Percentiles rank a stretch among this genome's conserved stretches.
These are phyloP conservation scores for Camelina laxa DNA, from an alignment of 345 rosid species.

Conservation along the genomic window DNA sequence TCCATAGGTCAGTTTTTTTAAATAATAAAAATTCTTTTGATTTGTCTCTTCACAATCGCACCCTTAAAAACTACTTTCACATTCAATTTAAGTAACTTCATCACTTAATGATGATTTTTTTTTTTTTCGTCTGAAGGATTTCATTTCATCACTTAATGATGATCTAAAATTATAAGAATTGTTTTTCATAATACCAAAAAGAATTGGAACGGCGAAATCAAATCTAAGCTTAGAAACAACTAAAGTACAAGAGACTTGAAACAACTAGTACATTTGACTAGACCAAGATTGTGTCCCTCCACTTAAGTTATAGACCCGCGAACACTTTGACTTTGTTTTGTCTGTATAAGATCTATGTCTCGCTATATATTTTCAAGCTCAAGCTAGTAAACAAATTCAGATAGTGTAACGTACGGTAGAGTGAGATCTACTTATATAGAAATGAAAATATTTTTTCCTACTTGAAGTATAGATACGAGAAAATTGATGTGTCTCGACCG, in stretches of 20 bases:
- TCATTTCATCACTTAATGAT: conserved; percentile 25
- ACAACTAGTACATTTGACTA: conserved; percentile 44
- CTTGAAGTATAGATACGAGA: background rate
- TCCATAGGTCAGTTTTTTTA: conserved; percentile 37
- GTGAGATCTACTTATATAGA: conserved; percentile 13
- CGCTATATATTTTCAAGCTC: conserved; percentile 3
- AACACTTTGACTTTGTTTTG: conserved; percentile 42
- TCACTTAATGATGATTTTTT: conserved; percentile 32
- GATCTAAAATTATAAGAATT: background rate
- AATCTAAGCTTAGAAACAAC: conserved; percentile 37
- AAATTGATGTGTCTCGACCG: background rate
- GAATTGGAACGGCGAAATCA: conserved; percentile 3
- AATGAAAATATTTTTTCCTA: background rate
- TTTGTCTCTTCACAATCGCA: conserved; percentile 10
- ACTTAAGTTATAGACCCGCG: conserved; percentile 31
- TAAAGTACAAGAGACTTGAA: conserved; percentile 36
- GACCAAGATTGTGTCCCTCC: conserved; percentile 55
- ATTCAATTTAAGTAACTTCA: conserved; percentile 13
- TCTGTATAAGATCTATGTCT: conserved; percentile 31
- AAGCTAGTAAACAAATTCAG: conserved; percentile 1
- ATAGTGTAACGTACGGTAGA: conserved; percentile 15
- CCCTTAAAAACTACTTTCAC: background rate
- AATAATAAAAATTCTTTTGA: background rate
- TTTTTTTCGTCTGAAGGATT: no score
- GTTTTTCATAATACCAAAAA: background rate